Evolutionary conservation across 2,329 filamentous ascomycete species (phyloP).

Genomic region (Fusarium sp.): DNA sequence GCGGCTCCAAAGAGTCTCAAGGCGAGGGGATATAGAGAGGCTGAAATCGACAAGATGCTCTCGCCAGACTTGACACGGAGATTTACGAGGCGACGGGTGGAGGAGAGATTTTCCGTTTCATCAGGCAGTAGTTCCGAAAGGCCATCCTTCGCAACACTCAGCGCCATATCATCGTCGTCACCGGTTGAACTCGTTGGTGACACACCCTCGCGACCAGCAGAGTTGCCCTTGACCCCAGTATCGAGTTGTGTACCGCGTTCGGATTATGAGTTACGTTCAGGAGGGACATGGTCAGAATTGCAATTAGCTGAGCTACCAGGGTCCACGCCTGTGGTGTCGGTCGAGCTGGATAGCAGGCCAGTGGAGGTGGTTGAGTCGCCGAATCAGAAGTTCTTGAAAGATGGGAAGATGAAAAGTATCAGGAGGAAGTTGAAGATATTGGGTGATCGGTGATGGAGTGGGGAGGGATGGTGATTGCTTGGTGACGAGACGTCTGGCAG

Average conservation of each 20-base stretch:
- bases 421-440: neutral
- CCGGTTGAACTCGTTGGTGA: neutral
- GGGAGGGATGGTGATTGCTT: neutral
- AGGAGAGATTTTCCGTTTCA: neutral
- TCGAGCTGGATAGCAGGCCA: neutral
- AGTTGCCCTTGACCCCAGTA: neutral
- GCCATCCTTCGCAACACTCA: neutral
- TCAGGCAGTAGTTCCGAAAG: neutral
- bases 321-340: neutral
- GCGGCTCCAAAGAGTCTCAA: constrained; percentile 5
- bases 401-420: neutral
- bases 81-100: neutral
- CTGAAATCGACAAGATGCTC: constrained; percentile 8
- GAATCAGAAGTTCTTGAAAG: neutral
- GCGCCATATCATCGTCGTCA: neutral
- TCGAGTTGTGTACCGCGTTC: neutral
- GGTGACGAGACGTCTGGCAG: neutral
- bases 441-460: neutral
- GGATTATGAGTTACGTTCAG: neutral
- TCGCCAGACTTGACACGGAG: neutral
- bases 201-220: neutral
- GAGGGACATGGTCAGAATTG: neutral
- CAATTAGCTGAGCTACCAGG: neutral
- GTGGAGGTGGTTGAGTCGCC: neutral
- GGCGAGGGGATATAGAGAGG: neutral